Evolutionary conservation across 495 filamentous ascomycete species (phyloP).

Genomic region (Penicillium antarcticum): DNA sequence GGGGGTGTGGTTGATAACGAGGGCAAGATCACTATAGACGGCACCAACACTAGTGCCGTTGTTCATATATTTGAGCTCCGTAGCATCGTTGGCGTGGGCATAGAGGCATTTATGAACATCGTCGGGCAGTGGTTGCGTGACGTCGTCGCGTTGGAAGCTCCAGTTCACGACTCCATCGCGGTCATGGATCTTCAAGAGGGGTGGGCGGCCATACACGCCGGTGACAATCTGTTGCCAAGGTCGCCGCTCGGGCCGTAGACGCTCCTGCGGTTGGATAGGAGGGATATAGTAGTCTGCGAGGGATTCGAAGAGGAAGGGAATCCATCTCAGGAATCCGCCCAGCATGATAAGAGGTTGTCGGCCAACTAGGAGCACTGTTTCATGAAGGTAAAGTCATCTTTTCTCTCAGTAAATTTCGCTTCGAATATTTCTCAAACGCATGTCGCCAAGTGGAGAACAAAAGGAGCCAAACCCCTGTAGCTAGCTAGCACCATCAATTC

Average conservation of each 20-base stretch:
- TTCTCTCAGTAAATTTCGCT: no score
- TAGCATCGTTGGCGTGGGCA: constrained; percentile 22
- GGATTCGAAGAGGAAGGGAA: constrained; percentile 13
- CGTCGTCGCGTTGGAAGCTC: constrained; percentile 22
- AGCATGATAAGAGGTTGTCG: constrained; percentile 7
- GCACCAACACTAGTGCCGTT: constrained; percentile 20
- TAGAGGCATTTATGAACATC: constrained; percentile 15
- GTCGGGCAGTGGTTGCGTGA: constrained; percentile 15
- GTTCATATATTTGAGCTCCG: constrained; percentile 24
- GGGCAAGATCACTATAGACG: constrained; percentile 18
- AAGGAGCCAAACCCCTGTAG: no score
- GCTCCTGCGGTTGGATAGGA: constrained; percentile 17
- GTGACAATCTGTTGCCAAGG: constrained; percentile 26
- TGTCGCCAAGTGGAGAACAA: no score
- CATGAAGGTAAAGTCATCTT: no score
- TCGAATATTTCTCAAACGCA: no score
- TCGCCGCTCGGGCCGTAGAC: constrained; percentile 10
- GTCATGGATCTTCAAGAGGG: constrained; percentile 26
- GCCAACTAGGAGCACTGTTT: no score
- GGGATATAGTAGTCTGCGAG: constrained; percentile 10
- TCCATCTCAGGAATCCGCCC: constrained; percentile 10
- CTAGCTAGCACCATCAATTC: no score
- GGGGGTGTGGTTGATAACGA: constrained; percentile 27
- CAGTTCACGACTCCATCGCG: constrained; percentile 18
- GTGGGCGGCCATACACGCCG: constrained; percentile 19